A percentile compares a stretch with the other conserved stretches of the same genome.
phyloP scores from a whole-genome alignment of 129 eudicot species.

The Artemisia tridentata region DNA sequence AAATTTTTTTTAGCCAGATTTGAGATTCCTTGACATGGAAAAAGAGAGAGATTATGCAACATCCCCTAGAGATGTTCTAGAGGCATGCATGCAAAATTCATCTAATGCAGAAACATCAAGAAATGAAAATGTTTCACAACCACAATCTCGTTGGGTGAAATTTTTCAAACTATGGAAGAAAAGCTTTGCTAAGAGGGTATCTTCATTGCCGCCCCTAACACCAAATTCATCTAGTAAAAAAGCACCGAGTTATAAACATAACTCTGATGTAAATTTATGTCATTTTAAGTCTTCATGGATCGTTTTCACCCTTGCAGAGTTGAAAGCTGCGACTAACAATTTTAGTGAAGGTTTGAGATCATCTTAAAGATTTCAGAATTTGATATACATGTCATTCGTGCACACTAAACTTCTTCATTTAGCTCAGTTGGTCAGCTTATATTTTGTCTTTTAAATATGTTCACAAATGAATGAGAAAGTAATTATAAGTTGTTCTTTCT shows the following conservation, averaged over 20 bases:
- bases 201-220: conserved; percentile 43
- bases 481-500: too few relatives aligned
- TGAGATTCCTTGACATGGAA: conserved; percentile 54
- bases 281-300: conserved; percentile 57
- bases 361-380: conserved; percentile 6
- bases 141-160: conserved; percentile 53
- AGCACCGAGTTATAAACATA: conserved; percentile 33
- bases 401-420: background rate
- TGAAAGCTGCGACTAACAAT: conserved; percentile 51
- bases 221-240: conserved; percentile 43
- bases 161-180: conserved; percentile 56
- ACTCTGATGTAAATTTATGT: conserved; percentile 31
- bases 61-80: conserved; percentile 59
- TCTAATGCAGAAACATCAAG: conserved; percentile 21
- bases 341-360: conserved; percentile 54
- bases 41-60: conserved; percentile 45
- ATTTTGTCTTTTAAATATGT: too few relatives aligned
- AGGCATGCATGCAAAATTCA: conserved; percentile 41
- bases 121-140: conserved; percentile 22
- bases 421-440: too few relatives aligned
- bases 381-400: background rate
- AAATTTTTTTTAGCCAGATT: conserved; percentile 45
- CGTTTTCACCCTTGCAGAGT: conserved; percentile 52
- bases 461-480: background rate
- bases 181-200: conserved; percentile 38